phyloP scores from a whole-genome alignment of 805 yeast species.

The Candida maesae region DNA sequence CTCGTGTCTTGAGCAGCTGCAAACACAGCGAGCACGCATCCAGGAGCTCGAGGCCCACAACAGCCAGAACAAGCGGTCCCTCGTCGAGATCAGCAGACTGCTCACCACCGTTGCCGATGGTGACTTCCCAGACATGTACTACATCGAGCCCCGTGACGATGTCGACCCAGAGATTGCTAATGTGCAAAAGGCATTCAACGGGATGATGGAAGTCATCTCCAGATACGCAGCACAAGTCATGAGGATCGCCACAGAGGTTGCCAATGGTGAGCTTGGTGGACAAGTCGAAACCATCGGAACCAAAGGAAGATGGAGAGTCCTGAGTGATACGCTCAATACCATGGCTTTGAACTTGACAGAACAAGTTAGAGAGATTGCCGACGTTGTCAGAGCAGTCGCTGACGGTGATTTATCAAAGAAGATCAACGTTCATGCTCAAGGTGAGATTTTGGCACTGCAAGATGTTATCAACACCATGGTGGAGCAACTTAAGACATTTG shows the following conservation, averaged over 20 bases:
- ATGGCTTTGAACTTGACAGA: constrained; percentile 87
- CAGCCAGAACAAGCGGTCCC: constrained; percentile 9
- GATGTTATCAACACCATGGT: constrained; percentile 88
- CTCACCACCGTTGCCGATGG: constrained; percentile 75
- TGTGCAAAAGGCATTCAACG: constrained; percentile 74
- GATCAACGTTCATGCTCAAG: constrained; percentile 86
- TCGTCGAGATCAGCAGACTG: constrained; percentile 5
- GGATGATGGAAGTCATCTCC: constrained; percentile 88
- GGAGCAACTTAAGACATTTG: constrained; percentile 80
- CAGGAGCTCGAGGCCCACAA: constrained; percentile 6
- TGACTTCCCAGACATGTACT: constrained; percentile 72
- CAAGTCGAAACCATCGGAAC: constrained; percentile 84
- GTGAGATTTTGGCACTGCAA: constrained; percentile 79
- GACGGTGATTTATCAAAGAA: constrained; percentile 82
- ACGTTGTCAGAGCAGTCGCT: constrained; percentile 89
- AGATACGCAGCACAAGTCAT: constrained; percentile 58
- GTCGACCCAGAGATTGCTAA: constrained; percentile 75
- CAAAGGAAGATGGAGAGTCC: constrained; percentile 82
- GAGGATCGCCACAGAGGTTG: constrained; percentile 84
- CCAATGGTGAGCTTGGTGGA: constrained; percentile 87
- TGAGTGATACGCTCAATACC: constrained; percentile 79
- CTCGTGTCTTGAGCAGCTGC: constrained; percentile 4
- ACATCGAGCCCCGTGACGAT: constrained; percentile 54
- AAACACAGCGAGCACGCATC: constrained; percentile 4
- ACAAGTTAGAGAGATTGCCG: constrained; percentile 85